Base-by-base conservation (phyloP, 2,329 filamentous ascomycete species). In the Botrytis pseudocinerea region DNA sequence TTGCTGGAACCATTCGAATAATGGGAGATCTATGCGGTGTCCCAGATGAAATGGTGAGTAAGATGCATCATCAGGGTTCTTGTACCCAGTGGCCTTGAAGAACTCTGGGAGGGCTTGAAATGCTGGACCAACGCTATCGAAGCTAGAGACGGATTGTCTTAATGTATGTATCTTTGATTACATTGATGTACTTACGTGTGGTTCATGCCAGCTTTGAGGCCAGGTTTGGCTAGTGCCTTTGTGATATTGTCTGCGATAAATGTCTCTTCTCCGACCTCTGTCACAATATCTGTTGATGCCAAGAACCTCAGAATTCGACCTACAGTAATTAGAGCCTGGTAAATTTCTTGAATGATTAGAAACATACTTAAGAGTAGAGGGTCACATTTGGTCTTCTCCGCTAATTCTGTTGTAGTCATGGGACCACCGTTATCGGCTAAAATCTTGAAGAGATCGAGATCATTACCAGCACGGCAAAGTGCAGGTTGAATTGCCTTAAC, bases 1-100 rank as follows among this genome's bases (percentile, higher is more conserved):
- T n/a, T 69, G 35, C 32, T 51, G 46, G 16, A 69, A 28, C 46
- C 65, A 69, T 42, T 69, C 65, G 12, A 69, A 69, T 2, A n/a
- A 28, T 57, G 65, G 32, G 22, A 57, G 32, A 25, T 69, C 65
- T 38, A 46, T 69, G n/a, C n/a, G 46, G 28, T 54, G 38, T 38
- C 46, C 65, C 51, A 40, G 28, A 6, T 69, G 46, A 25, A 69
- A 69, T n/a, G 65, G 46, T 38, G 65, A 40, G 32, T 69, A 40
- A 38, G 65, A 51, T 25, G 32, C 18, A 57, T 57, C 51, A 16
- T 46, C 25, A 54, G 38, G 46, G n/a, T 69, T 42, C 51, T 69
- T 22, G 38, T 69, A 69, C 4, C 38, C 51, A 16, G 46, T 57
- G 16, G 32, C 65, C 38, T 38, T 57, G 32, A 69, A 57, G 12